Conservation (phyloP, 1,284 basidiomycete genomes). For the Paramarasmius palmivorus region DNA sequence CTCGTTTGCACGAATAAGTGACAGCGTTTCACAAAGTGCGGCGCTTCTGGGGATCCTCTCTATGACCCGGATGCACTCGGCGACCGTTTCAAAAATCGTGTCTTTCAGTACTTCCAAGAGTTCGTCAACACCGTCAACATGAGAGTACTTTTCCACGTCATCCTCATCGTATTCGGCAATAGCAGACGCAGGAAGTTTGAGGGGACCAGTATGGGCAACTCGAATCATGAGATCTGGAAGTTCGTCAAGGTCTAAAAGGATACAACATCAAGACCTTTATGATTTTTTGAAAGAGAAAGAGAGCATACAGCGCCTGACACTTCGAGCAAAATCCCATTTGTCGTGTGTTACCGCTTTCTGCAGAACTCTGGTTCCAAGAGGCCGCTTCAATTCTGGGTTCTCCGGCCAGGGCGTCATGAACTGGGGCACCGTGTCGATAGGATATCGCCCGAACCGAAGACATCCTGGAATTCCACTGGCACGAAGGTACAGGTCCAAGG, state of each 20-base stretch:
- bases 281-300: too few relatives aligned
- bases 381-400: neutral
- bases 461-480: neutral
- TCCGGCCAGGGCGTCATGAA: constrained; percentile 1
- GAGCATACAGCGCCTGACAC: neutral
- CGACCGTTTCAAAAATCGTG: constrained; percentile 22
- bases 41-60: constrained; percentile 8
- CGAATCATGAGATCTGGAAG: neutral
- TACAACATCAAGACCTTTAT: too few relatives aligned
- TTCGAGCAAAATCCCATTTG: neutral
- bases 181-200: constrained; percentile 16
- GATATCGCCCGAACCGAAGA: neutral
- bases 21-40: constrained; percentile 12
- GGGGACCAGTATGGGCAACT: constrained; percentile 10
- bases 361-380: neutral
- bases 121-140: constrained; percentile 23
- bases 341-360: neutral
- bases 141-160: constrained; percentile 15
- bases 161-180: constrained; percentile 16
- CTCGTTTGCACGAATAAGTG: constrained; percentile 18
- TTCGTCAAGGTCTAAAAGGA: neutral
- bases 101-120: constrained; percentile 16
- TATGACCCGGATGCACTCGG: constrained; percentile 19
- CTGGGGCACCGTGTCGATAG: neutral
- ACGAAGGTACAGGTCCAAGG: neutral